Conservation (phyloP, 2,329 filamentous ascomycete species). For the Madurella mycetomatis region DNA sequence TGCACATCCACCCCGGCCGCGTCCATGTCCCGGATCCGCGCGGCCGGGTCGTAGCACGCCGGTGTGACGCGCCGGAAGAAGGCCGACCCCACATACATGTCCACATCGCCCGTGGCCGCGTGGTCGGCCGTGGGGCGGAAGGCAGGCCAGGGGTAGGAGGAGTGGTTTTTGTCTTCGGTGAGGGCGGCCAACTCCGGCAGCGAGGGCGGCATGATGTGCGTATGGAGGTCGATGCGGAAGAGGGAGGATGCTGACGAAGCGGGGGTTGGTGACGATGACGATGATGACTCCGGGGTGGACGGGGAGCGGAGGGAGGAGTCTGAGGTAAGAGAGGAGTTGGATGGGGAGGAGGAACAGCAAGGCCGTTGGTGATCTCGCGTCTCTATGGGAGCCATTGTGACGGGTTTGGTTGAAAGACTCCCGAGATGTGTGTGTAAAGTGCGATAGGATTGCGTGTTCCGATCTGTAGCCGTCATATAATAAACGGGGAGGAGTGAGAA, state of each 20-base stretch:
- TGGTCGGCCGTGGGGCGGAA: constrained; percentile 24
- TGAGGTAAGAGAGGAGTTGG: neutral
- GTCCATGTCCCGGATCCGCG: constrained; percentile 32
- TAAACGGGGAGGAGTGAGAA: neutral
- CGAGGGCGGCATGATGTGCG: constrained; percentile 34
- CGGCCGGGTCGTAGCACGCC: constrained; percentile 31
- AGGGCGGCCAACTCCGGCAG: constrained; percentile 41
- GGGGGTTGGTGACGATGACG: neutral
- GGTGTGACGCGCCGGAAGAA: constrained; percentile 34
- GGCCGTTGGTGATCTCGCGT: constrained; percentile 1
- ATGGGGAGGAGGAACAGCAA: constrained; percentile 8
- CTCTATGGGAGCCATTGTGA: constrained; percentile 14
- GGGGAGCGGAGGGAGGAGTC: neutral
- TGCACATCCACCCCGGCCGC: constrained; percentile 33
- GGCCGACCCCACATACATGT: constrained; percentile 33
- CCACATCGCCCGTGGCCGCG: constrained; percentile 22
- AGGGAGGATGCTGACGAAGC: constrained; percentile 19
- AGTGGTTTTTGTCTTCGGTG: too few species aligned
- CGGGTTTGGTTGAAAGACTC: neutral
- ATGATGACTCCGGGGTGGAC: neutral
- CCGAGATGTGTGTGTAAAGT: too few species aligned
- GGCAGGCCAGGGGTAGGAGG: constrained; percentile 34
- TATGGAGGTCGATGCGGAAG: constrained; percentile 36
- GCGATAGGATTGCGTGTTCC: too few species aligned
- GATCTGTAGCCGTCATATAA: too few species aligned